Percentiles rank a stretch among this genome's conserved stretches.
phyloP scores from a whole-genome alignment of 176 grass and related monocot species.

The Zizania latifolia region DNA sequence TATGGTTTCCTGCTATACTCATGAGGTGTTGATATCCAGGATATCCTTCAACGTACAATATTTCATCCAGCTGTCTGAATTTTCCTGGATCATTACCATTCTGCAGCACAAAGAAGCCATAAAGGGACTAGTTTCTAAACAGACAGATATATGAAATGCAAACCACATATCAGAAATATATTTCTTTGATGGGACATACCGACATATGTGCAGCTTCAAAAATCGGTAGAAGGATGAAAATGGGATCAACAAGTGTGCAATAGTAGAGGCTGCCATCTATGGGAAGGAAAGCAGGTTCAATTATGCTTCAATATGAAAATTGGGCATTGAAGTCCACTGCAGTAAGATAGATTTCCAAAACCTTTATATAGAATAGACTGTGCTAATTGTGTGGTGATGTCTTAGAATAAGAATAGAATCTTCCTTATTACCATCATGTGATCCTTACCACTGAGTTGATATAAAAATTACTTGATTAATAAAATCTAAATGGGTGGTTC shows the following conservation, averaged over 20 bases:
- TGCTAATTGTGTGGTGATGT: background rate
- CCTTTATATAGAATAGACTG: background rate
- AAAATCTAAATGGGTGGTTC: background rate
- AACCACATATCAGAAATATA: background rate
- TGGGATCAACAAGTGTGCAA: conserved; percentile 66
- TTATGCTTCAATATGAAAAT: background rate
- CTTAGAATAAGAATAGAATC: background rate
- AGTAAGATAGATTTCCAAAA: background rate
- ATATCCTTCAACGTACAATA: conserved; percentile 87
- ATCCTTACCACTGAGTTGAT: background rate
- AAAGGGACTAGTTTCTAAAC: conserved; percentile 2
- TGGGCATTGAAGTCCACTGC: background rate
- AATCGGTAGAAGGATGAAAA: conserved; percentile 73
- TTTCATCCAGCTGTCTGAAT: conserved; percentile 90
- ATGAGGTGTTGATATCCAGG: conserved; percentile 79
- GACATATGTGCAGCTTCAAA: conserved; percentile 68
- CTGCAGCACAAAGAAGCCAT: conserved; percentile 33
- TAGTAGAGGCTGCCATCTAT: conserved; percentile 92
- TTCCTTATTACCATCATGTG: background rate
- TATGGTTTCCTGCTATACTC: conserved; percentile 53
- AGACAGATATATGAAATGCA: conserved; percentile 3
- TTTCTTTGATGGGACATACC: conserved; percentile 41
- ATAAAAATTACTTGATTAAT: background rate
- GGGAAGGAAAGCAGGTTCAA: conserved; percentile 20
- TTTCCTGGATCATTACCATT: conserved; percentile 66